Base-by-base conservation (phyloP, 2,329 filamentous ascomycete genomes). In the Penicillium palitans region DNA sequence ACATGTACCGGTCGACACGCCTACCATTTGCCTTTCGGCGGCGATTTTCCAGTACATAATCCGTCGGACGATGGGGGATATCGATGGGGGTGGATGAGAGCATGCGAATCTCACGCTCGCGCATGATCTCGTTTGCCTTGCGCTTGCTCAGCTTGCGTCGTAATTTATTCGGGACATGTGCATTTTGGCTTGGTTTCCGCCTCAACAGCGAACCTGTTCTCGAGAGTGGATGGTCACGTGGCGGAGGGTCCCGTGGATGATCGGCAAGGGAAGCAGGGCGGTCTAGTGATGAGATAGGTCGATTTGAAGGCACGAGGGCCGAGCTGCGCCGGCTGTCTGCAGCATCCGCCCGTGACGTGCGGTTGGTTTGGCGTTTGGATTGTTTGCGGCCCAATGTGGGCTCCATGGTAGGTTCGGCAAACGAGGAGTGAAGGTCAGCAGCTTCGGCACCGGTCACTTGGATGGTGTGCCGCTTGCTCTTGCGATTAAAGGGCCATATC, bases 21-120 rank as follows among this genome's bases (percentile, higher is more conserved):
- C 82, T 78, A 61, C 78, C 81, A 44, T 81, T 71, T 47, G 80
- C 82, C 24, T 82, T 83, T 55, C 84, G 87, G 53, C 84, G 80
- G 12, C 63, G 60, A 37, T 70, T 86, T 87, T 73, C 86, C 88
- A 61, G 46, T 40, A 46, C 58, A 60, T 64, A 57, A 35, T 83
- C 83, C 12, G 83, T 82, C 6, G 87, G 81, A 52, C 90, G 84
- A 53, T 80, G 82, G 19, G 80, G 76, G 60, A 87, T 78, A 6
- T 90, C 87, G 65, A 88, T 83, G 2, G 83, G 81, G 60, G 83
- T 84, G 41, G 86, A 84, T 69, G 86, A 90, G 89, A 97, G 90
- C 54, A 90, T 87, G 71, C 88, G 90, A 70, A 97, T 92, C 76
- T 96, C 91, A 61, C 90, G 90, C 75, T 96, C 93, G 57, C 93